These are phyloP conservation scores for Ogataea methylovora DNA, from an alignment of 805 yeast genomes.

Conservation along the genomic window DNA sequence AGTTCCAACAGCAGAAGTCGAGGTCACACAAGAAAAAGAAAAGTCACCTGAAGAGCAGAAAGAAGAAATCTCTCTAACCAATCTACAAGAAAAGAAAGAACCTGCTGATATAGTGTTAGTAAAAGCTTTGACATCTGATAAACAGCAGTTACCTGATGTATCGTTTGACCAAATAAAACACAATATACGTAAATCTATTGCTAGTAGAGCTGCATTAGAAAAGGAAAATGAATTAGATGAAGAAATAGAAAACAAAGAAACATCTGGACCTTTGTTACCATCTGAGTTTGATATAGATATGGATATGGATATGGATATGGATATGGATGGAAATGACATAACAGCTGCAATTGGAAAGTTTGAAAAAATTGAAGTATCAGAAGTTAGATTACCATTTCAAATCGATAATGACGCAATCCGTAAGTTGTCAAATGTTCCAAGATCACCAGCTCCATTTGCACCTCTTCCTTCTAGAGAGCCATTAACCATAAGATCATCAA, in stretches of 20 bases:
- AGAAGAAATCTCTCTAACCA: no score
- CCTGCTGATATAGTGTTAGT: no score
- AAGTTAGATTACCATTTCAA: slow-evolving; percentile 14
- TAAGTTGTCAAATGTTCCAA: slow-evolving; percentile 14
- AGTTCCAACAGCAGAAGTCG: background rate
- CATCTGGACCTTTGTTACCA: background rate
- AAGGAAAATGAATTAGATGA: background rate
- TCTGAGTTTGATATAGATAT: background rate
- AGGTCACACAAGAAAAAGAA: no score
- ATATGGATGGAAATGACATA: slow-evolving; percentile 10
- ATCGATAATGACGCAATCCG: slow-evolving; percentile 12
- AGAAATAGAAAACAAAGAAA: background rate
- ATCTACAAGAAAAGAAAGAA: no score
- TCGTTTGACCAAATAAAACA: background rate
- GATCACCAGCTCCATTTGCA: slow-evolving; percentile 25
- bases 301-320: slow-evolving; percentile 3
- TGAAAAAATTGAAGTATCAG: slow-evolving; percentile 22
- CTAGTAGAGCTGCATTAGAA: no score
- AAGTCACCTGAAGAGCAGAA: no score
- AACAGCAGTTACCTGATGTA: background rate
- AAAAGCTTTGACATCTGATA: background rate
- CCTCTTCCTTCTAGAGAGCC: slow-evolving; percentile 26
- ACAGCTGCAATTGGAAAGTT: slow-evolving; percentile 18
- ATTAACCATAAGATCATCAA: slow-evolving; percentile 16
- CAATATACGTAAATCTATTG: background rate